Evolutionary conservation across 2,329 filamentous ascomycete species (phyloP).

Genomic region (Eurotiales sp.): DNA sequence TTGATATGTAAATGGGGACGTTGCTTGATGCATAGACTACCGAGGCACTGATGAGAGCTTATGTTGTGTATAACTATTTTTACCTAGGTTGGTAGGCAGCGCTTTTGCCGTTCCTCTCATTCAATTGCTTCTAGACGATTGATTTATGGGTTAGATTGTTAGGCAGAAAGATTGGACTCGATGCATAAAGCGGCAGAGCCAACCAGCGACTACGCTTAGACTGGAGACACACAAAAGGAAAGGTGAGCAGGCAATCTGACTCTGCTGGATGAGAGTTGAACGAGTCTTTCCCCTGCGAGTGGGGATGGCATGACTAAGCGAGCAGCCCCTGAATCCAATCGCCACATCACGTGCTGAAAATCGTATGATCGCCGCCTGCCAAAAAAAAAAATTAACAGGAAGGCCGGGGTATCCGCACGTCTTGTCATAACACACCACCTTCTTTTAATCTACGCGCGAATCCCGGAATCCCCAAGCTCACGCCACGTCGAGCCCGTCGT

Average conservation of each 20-base stretch:
- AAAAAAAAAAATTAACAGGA: neutral
- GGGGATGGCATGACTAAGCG: conserved; percentile 2
- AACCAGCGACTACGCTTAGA: too few species aligned
- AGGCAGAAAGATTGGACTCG: neutral
- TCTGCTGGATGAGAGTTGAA: too few species aligned
- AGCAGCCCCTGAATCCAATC: conserved; percentile 5
- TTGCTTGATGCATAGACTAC: neutral
- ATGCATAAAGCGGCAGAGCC: too few species aligned
- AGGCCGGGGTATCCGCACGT: neutral
- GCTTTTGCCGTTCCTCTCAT: neutral
- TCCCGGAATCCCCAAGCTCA: neutral
- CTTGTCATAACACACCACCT: neutral
- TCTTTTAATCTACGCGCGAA: neutral
- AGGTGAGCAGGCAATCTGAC: too few species aligned
- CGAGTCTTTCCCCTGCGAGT: too few species aligned
- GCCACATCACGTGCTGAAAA: conserved; percentile 7
- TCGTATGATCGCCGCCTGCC: conserved; percentile 7
- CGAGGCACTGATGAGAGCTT: neutral
- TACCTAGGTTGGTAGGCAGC: too few species aligned
- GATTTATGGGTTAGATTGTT: too few species aligned
- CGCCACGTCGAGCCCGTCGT: conserved; percentile 1
- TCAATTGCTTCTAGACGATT: too few species aligned
- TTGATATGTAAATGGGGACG: neutral
- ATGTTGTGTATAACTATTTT: too few species aligned
- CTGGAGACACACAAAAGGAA: too few species aligned